Evolutionary conservation across 2,329 filamentous ascomycete genomes (phyloP).

Genomic region (Penicillium crustosum): DNA sequence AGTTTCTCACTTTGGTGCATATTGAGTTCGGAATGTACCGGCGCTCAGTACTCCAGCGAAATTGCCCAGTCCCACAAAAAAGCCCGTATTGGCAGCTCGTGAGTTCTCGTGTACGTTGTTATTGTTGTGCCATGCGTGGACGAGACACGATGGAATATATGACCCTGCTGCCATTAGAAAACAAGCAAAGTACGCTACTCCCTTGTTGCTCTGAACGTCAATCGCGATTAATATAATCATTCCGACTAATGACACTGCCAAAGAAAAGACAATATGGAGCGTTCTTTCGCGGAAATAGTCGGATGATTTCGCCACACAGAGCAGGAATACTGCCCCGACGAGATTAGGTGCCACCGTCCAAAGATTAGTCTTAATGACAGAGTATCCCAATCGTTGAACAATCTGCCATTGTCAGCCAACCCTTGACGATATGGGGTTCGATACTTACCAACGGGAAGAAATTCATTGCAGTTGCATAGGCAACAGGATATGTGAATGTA

Average conservation of each 20-base stretch:
- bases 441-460: conserved; percentile 47
- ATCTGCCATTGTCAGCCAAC: conserved; percentile 29
- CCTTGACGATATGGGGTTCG: too few relatives aligned
- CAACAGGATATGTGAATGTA: conserved; percentile 51
- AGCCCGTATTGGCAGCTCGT: conserved; percentile 50
- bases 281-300: conserved; percentile 50
- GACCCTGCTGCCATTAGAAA: conserved; percentile 48
- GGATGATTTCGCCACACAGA: conserved; percentile 46
- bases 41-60: conserved; percentile 48
- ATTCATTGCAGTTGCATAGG: conserved; percentile 48
- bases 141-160: conserved; percentile 51
- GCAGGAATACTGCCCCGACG: conserved; percentile 49
- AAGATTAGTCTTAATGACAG: conserved; percentile 49
- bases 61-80: conserved; percentile 52
- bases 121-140: conserved; percentile 55
- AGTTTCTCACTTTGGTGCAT: conserved; percentile 43
- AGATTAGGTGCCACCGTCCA: conserved; percentile 52
- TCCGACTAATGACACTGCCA: conserved; percentile 45
- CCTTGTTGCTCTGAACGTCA: conserved; percentile 44
- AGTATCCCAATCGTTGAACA: conserved; percentile 47
- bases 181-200: conserved; percentile 52
- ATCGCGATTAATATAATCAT: conserved; percentile 48
- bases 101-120: conserved; percentile 54
- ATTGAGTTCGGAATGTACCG: conserved; percentile 50
- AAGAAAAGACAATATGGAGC: conserved; percentile 46